Conservation (phyloP, 176 grass and related monocot species). For the Phyllostachys edulis region DNA sequence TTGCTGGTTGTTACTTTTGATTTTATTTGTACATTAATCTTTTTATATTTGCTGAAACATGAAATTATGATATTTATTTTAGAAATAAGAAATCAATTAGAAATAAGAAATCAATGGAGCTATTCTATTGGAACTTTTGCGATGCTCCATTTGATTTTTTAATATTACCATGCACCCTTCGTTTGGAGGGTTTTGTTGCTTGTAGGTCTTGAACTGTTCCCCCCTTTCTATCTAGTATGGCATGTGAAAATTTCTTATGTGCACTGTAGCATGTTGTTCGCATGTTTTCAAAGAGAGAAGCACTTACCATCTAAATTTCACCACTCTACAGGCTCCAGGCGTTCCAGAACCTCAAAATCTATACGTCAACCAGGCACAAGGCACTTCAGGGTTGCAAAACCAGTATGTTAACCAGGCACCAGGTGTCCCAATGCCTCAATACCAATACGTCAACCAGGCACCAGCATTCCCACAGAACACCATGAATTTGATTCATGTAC, state of each 20-base stretch:
- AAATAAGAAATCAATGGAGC: background rate
- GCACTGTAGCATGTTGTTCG: conserved; percentile 14
- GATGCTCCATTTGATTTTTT: background rate
- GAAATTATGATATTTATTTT: background rate
- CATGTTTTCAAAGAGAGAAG: conserved; percentile 31
- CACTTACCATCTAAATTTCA: conserved; percentile 23
- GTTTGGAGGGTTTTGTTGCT: background rate
- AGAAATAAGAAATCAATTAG: background rate
- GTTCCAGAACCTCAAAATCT: conserved; percentile 44
- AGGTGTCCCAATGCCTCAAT: conserved; percentile 31
- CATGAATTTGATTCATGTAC: conserved; percentile 32
- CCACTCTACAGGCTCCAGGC: conserved; percentile 31
- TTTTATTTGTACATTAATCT: background rate
- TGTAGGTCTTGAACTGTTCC: background rate
- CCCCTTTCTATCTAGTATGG: background rate
- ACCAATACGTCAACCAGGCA: conserved; percentile 42
- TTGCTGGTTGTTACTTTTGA: background rate
- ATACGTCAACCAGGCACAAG: conserved; percentile 30
- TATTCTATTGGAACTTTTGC: background rate
- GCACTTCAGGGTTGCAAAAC: conserved; percentile 33
- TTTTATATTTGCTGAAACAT: background rate
- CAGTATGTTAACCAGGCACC: conserved; percentile 37
- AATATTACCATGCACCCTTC: background rate
- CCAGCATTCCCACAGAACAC: conserved; percentile 47
- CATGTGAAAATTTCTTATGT: background rate